phyloP scores from a whole-genome alignment of 139 green algal genomes.

The Tetraselmis striata region DNA sequence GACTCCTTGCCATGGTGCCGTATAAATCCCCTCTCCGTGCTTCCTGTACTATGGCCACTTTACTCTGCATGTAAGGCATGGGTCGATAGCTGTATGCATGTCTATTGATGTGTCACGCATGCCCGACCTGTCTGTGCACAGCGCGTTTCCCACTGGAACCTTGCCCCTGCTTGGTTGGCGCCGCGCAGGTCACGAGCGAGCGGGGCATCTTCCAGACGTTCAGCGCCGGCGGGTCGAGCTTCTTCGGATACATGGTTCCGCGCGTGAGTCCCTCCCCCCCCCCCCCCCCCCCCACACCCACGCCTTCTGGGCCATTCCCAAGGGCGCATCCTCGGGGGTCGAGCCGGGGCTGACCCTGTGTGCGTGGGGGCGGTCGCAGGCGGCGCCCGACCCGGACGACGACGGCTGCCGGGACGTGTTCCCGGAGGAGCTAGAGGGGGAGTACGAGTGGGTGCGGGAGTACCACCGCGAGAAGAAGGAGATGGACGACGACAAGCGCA shows the following conservation, averaged over 20 bases:
- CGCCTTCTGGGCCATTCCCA: no score
- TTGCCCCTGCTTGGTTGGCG: not conserved
- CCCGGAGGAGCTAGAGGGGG: slow-evolving; percentile 14
- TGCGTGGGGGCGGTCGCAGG: not conserved
- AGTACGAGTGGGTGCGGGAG: slow-evolving; percentile 51
- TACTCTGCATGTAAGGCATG: no score
- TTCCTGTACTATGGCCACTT: no score
- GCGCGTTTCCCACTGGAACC: no score
- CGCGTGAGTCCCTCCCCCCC: not conserved
- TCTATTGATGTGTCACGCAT: no score
- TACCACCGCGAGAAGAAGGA: slow-evolving; percentile 26
- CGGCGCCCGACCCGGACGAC: not conserved
- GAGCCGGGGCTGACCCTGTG: no score
- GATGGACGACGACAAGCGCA: slow-evolving; percentile 21
- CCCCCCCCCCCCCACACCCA: no score
- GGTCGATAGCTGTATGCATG: no score
- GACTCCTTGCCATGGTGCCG: no score
- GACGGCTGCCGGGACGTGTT: not conserved
- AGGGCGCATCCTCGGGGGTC: no score
- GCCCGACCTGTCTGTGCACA: no score
- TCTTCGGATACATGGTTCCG: not conserved
- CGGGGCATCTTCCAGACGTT: not conserved
- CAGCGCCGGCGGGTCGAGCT: not conserved
- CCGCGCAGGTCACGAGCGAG: not conserved
- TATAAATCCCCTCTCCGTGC: no score